A percentile compares a stretch with the other conserved stretches of the same genome.
Evolutionary conservation across 305 asterid species (phyloP).

Genomic region (Fraxinus greggii): DNA sequence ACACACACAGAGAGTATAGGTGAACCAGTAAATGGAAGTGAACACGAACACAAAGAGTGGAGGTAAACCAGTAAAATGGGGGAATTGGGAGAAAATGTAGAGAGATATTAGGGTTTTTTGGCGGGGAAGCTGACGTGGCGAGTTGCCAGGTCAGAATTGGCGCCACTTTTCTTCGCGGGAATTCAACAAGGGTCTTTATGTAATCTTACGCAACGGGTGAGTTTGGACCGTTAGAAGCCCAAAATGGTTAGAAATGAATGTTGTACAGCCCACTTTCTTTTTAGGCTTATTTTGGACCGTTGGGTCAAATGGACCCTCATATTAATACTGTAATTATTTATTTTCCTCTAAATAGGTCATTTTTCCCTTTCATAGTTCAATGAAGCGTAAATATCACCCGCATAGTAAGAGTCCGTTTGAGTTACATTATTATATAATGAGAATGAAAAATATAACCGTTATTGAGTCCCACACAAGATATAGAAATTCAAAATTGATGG

Average conservation of each 20-base stretch:
- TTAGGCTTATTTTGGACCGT: background rate
- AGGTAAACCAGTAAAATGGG: background rate
- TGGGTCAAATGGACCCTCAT: background rate
- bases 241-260: background rate
- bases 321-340: background rate
- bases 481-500: too few species aligned
- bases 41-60: conserved; percentile 13
- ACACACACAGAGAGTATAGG: conserved; percentile 21
- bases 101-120: conserved; percentile 23
- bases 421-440: too few species aligned
- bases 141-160: conserved; percentile 29
- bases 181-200: background rate
- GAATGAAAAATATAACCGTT: too few species aligned
- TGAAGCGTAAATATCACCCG: too few species aligned
- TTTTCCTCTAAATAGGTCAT: too few species aligned
- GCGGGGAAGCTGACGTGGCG: conserved; percentile 44
- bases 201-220: background rate
- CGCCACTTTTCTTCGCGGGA: conserved; percentile 41
- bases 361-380: too few species aligned
- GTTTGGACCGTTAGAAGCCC: background rate
- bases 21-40: background rate
- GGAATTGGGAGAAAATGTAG: conserved; percentile 24
- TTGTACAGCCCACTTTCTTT: background rate
- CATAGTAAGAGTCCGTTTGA: too few species aligned
- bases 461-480: too few species aligned